Evolutionary conservation across 805 yeast genomes (phyloP), one percentile per base, ranked within the genome.

Genomic region (Yamadazyma laniorum): DNA sequence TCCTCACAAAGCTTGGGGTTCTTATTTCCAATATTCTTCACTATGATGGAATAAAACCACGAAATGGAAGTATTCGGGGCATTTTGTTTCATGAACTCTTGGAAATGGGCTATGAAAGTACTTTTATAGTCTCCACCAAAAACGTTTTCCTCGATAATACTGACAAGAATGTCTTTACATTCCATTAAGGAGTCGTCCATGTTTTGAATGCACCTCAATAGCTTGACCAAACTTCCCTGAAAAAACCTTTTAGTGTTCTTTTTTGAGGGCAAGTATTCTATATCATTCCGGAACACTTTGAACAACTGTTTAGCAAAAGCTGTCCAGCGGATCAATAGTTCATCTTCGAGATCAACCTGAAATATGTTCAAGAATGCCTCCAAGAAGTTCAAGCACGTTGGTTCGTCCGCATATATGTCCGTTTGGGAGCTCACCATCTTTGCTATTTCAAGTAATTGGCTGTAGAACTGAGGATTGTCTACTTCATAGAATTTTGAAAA

Each of bases 1-100:
- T 62, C 56, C 53, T 83, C 87, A 31, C 81, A 60, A 3, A 63
- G 52, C 0, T 49, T 34, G 21, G 70, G 56, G 32, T 71, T 67
- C 32, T 43, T 63, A 36, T 39, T 56, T 34, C 53, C 67, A 45
- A 43, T 59, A 32, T 35, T 59, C 29, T 50, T 52, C 35, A 59
- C 66, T 50, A 48, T 58, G 38, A 50, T 43, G 44, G 19, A 46
- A 49, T 39, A 74, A 29, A 50, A 57, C 35, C 13, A 41, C 19
- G 18, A 41, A 5, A 47, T 42, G 15, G 47, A 53, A 9, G 37
- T 39, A 31, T 37, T 43, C 15, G 23, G 39, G 31, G 9, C 29
- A 27, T 26, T 36, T 9, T 53, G 37, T 33, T 58, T 57, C 11
- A 68, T 36, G 9, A 72, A 48, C 15, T 50, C 45, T 4, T 57